Base-by-base conservation (phyloP, 805 yeast species). In the Kodamaea sagamina region DNA sequence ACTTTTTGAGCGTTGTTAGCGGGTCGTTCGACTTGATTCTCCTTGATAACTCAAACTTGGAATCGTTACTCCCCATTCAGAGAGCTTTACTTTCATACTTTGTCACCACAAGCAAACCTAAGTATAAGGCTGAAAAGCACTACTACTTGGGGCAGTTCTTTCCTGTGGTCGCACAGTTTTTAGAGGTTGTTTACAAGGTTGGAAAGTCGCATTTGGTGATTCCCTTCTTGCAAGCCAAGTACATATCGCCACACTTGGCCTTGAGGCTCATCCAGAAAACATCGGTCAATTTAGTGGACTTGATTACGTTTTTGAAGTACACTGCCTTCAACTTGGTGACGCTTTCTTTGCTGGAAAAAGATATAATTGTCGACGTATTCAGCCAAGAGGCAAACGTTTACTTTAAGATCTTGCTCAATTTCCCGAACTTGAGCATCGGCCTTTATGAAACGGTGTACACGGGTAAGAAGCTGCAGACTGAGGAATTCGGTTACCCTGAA, bases 291-390 rank as follows among this genome's bases (percentile, higher is more conserved):
- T 53, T 54, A 8, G 39, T 40, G 12, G 59, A 55, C 13, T 36
- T 64, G 6, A 47, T 62, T 9, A 46, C 54, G 39, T 65, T 45
- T 35, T 65, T 61, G 41, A 53, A 55, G 28, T 67, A 49, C 41
- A 45, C 55, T 7, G 68, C 63, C 4, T 63, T 58, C 44, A 60
- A 60, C 40, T 52, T 63, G 43, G 46, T 59, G 18, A 19, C 53
- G 4, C 38, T 60, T 16, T 53, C 65, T 3, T 26, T 56, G 9
- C 15, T 7, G n/a, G 39, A 28, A 22, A 46, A 41, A 9, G 25
- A 13, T 6, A 32, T 3, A 13, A 44, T 47, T 13, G 16, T 43
- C 8, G 50, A 47, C 5, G 11, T n/a, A 7, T 54, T 43, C 34
- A 49, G 47, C 36, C 11, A 42, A 15, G 16, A 38, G 19, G 66